These are phyloP conservation scores for Solanum acaule DNA, from an alignment of 257 asterid species.

Conservation along the genomic window DNA sequence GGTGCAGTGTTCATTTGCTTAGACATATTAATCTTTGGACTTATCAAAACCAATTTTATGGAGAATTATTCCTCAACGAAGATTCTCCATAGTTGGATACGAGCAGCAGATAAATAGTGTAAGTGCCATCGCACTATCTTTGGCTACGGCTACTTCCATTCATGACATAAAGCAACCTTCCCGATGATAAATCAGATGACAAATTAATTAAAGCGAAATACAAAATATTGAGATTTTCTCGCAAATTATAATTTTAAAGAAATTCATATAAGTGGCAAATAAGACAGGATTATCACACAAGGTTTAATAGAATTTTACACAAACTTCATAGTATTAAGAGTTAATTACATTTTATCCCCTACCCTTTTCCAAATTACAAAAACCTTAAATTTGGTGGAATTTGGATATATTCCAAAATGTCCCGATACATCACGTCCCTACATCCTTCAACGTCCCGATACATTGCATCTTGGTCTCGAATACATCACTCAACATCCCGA, in stretches of 20 bases:
- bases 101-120: neutral
- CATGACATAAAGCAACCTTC: neutral
- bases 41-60: neutral
- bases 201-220: neutral
- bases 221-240: neutral
- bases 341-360: no score
- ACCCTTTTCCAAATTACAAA: no score
- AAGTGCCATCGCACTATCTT: neutral
- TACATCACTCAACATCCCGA: no score
- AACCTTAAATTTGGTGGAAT: no score
- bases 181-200: neutral
- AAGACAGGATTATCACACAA: neutral
- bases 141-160: neutral
- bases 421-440: no score
- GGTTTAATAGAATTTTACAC: no score
- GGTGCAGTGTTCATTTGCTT: neutral
- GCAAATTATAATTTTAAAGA: no score
- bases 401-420: no score
- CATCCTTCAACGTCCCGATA: no score
- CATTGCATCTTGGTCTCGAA: no score
- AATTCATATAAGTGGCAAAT: neutral
- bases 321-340: no score
- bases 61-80: neutral
- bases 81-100: neutral
- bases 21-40: neutral